phyloP scores from a whole-genome alignment of 2,329 filamentous ascomycete genomes.

The Aspergillus aculeatinus region DNA sequence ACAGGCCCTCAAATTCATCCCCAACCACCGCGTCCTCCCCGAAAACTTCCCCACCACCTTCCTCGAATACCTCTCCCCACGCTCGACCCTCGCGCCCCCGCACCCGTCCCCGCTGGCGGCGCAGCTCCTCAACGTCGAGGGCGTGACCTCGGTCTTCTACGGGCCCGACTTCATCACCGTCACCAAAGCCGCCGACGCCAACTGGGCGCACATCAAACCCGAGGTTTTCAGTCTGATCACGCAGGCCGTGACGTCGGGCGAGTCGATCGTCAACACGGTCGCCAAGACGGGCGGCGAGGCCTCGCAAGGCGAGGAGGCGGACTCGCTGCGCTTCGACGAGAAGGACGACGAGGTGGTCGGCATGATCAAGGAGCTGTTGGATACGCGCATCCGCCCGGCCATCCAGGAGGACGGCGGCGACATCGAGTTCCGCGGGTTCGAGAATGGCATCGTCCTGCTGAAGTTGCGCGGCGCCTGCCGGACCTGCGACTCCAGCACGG shows the following conservation, averaged over 20 bases:
- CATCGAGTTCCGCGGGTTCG: constrained; percentile 91
- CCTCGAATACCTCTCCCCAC: constrained; percentile 87
- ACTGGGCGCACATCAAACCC: constrained; percentile 93
- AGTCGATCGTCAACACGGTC: constrained; percentile 72
- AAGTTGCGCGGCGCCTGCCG: constrained; percentile 91
- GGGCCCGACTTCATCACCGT: constrained; percentile 95
- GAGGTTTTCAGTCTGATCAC: constrained; percentile 95
- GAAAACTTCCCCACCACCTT: constrained; percentile 70
- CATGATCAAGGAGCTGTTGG: constrained; percentile 97
- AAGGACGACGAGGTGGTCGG: constrained; percentile 91
- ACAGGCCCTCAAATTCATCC: constrained; percentile 83
- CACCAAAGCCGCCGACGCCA: constrained; percentile 80
- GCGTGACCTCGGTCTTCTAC: constrained; percentile 93
- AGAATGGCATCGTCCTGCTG: constrained; percentile 77
- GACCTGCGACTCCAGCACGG: constrained; percentile 94
- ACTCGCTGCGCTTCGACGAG: constrained; percentile 79
- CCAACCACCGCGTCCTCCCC: constrained; percentile 83
- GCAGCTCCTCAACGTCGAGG: constrained; percentile 88
- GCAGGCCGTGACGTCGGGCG: constrained; percentile 81
- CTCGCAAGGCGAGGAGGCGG: constrained; percentile 54
- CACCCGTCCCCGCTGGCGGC: constrained; percentile 89
- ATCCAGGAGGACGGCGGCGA: constrained; percentile 98
- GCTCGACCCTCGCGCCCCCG: constrained; percentile 82
- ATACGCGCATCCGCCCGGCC: constrained; percentile 89
- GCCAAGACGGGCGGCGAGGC: constrained; percentile 58